Evolutionary conservation across 257 asterid species (phyloP).

Genomic region (Capsicum rhomboideum): DNA sequence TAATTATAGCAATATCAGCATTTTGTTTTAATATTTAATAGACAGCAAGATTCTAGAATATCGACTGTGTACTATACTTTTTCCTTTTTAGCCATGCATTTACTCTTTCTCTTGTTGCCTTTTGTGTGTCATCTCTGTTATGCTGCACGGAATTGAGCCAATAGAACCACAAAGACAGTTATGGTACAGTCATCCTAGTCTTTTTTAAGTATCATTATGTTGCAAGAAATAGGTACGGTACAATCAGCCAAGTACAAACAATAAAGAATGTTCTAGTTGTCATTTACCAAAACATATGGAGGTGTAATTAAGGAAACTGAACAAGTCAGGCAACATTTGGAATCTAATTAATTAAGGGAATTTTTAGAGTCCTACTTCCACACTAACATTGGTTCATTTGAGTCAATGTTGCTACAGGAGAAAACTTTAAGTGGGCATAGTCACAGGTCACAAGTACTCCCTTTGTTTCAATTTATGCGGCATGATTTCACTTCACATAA

Average conservation of each 20-base stretch:
- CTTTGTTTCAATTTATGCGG: background rate
- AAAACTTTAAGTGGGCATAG: background rate
- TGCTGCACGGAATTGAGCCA: background rate
- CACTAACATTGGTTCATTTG: background rate
- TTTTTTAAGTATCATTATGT: background rate
- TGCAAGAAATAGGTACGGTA: background rate
- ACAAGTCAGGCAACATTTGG: background rate
- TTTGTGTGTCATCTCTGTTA: background rate
- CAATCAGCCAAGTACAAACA: background rate
- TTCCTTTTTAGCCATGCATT: background rate
- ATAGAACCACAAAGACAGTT: background rate
- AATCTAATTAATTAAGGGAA: background rate
- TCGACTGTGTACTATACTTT: background rate
- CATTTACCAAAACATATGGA: background rate
- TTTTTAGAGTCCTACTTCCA: background rate
- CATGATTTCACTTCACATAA: background rate
- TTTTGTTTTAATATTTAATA: background rate
- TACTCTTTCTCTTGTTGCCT: background rate
- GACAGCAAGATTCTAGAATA: background rate
- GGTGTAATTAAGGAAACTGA: background rate
- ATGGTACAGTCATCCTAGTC: too few relatives aligned
- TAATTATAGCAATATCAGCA: background rate
- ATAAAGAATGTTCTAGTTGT: too few relatives aligned
- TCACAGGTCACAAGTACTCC: background rate
- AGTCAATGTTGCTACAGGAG: conserved; percentile 17